These are phyloP conservation scores for Aspergillus aculeatinus DNA, from an alignment of 2,329 filamentous ascomycete species.

Conservation along the genomic window DNA sequence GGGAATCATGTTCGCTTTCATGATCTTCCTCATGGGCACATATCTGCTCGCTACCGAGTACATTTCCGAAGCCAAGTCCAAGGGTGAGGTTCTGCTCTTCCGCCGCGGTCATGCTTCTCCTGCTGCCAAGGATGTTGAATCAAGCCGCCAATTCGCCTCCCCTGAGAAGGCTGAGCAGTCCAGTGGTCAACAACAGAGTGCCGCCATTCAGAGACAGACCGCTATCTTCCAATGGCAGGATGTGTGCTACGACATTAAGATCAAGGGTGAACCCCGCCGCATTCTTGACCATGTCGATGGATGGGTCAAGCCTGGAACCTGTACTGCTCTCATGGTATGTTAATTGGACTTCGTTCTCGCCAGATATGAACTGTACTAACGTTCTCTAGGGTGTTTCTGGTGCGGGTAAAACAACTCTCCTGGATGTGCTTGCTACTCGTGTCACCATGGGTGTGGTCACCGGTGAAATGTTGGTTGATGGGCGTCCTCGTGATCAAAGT, in stretches of 20 bases:
- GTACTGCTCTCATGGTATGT: constrained; percentile 78
- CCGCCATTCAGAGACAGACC: constrained; percentile 62
- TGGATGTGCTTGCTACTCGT: constrained; percentile 82
- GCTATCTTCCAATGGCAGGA: constrained; percentile 84
- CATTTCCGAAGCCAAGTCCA: constrained; percentile 65
- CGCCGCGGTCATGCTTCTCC: constrained; percentile 64
- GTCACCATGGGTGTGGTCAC: constrained; percentile 85
- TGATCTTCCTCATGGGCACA: constrained; percentile 58
- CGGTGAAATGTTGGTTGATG: constrained; percentile 83
- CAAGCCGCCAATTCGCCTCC: constrained; percentile 21
- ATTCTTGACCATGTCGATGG: constrained; percentile 85
- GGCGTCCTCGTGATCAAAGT: constrained; percentile 68
- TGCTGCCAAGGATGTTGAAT: constrained; percentile 31
- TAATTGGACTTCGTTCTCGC: too few relatives aligned
- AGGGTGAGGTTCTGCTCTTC: constrained; percentile 75
- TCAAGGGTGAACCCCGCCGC: constrained; percentile 71
- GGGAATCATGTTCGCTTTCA: constrained; percentile 66
- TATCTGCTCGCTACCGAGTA: constrained; percentile 68
- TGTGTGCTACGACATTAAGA: constrained; percentile 78
- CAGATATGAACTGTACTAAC: constrained; percentile 16
- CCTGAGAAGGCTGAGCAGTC: constrained; percentile 36
- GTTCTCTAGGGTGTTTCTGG: constrained; percentile 67
- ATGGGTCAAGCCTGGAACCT: constrained; percentile 88
- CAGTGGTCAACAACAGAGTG: constrained; percentile 21
- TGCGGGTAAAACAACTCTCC: constrained; percentile 89